Percentiles rank a stretch among this genome's conserved stretches.
Conservation (phyloP, 1,139 yeast genomes). For the Suhomyces terraborum region DNA sequence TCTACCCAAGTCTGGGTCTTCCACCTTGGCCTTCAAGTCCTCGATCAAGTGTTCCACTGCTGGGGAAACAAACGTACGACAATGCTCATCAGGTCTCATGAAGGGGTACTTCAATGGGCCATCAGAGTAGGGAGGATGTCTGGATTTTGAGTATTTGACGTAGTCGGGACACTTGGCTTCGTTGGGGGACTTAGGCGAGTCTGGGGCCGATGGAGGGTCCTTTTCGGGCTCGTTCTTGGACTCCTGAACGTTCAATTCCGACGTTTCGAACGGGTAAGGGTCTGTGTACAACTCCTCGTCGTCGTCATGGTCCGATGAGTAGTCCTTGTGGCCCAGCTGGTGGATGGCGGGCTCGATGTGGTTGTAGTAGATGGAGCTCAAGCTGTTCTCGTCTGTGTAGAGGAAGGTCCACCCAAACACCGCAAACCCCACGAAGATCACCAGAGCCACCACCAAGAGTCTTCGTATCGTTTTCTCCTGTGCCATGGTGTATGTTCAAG, state of each 20-base stretch:
- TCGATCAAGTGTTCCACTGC: constrained; percentile 65
- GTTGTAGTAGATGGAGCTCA: neutral
- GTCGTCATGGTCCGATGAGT: neutral
- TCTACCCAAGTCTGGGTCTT: constrained; percentile 68
- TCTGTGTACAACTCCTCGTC: neutral
- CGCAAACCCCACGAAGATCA: neutral
- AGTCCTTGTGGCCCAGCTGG: neutral
- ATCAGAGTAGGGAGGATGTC: constrained; percentile 52
- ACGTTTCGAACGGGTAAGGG: neutral
- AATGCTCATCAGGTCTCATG: constrained; percentile 71
- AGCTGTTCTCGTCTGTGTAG: neutral
- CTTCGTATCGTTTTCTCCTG: neutral
- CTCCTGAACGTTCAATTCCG: neutral
- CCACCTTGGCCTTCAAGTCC: constrained; percentile 52
- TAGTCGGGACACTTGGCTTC: constrained; percentile 41
- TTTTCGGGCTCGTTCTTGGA: neutral
- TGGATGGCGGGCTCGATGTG: neutral
- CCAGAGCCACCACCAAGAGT: neutral
- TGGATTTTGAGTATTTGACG: constrained; percentile 39
- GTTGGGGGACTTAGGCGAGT: neutral
- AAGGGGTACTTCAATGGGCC: constrained; percentile 59
- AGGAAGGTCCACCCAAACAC: neutral
- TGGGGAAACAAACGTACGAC: constrained; percentile 70
- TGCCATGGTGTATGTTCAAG: neutral
- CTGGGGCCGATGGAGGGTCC: neutral